Evolutionary conservation across 371 early-diverging fungal genomes (phyloP), one percentile per base, ranked within the genome.

Genomic region (Mortierella sp.): DNA sequence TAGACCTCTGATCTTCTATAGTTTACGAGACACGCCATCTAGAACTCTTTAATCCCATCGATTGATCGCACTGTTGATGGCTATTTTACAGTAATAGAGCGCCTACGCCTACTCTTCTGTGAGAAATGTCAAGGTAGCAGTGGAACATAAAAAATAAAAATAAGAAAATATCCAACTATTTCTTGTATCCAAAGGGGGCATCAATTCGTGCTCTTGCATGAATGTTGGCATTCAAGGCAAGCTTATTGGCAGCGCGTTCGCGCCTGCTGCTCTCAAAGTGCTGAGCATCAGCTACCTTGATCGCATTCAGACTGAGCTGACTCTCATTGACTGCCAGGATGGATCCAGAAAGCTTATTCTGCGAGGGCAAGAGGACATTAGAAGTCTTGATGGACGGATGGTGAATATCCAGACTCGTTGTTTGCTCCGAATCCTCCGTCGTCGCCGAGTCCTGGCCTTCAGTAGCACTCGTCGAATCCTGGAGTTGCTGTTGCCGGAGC

Each of bases 291-390:
- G 70, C 62, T 4, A 16, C 62, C 67, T 64, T 64, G 12, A 14
- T 5, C 0, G 73, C 70, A 2, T 66, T 44, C 0, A 58, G 43
- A 0, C 28, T 21, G 45, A 69, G 37, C 37, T 79, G 80, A 4
- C 37, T 21, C 6, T 29, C 9, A 14, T 57, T 47, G 14, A 79
- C 30, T 0, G 66, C 56, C 53, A 57, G 19, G 15, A 48, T 62
- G 16, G 76, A 76, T 50, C 45, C 60, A 5, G 73, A 55, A 18
- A 72, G 67, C 44, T 73, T 70, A 21, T 72, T 79, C 53, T 79
- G 80, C 0, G 80, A 79, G 23, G 58, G 64, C 7, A 73, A 57
- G 15, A 79, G 66, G 0, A 58, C 63, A 7, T 50, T 57, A 16
- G 77, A 77, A 2, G 62, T 30, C 45, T 50, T 59, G 37, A 68